Evolutionary conservation across 352 stramenopile genomes (phyloP), one percentile per base, ranked within the genome.

Genomic region (Phytophthora sp.): DNA sequence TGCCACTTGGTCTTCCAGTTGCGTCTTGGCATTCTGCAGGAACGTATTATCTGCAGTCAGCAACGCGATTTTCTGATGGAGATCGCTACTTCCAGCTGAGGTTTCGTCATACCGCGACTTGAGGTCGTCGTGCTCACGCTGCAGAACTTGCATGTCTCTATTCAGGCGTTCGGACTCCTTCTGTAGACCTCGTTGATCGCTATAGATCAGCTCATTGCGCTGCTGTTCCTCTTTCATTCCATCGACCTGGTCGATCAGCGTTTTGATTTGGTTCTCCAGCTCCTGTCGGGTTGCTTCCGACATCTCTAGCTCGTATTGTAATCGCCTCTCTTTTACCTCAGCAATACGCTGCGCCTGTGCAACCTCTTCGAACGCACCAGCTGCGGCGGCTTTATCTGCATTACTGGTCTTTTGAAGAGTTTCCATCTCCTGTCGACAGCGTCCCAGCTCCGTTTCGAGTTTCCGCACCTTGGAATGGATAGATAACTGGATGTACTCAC

Each of bases 41-140:
- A 88, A 94, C 12, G 63, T 53, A 49, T 94, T 94, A 51, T 94
- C 86, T 1, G 74, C 74, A 13, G 36, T 71, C 41, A 94, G 36
- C 7, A 94, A 29, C 6, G 57, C 44, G 1, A 86, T 69, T 41
- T 76, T 70, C 38, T 90, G 73, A 29, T 84, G 63, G 9, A 81
- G 44, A 12, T 76, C 66, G 11, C 74, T 64, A 13, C 60, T 57
- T 11, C 45, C 47, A 11, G 47, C 38, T n/a, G 46, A 46, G 8
- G 66, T 50, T 29, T 71, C 49, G 2, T 80, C 66, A 20, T 63
- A 44, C 16, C 65, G 58, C 1, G 46, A 56, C 21, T 61, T 27
- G 7, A 83, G 52, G 9, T 84, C 57, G 4, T 71, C 52, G 5
- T 74, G 44, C 12, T 76, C 63, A 9, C 39, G 20, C n/a, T 63